Conservation (phyloP, 2,329 filamentous ascomycete species). For the Aspergillus brasiliensis region DNA sequence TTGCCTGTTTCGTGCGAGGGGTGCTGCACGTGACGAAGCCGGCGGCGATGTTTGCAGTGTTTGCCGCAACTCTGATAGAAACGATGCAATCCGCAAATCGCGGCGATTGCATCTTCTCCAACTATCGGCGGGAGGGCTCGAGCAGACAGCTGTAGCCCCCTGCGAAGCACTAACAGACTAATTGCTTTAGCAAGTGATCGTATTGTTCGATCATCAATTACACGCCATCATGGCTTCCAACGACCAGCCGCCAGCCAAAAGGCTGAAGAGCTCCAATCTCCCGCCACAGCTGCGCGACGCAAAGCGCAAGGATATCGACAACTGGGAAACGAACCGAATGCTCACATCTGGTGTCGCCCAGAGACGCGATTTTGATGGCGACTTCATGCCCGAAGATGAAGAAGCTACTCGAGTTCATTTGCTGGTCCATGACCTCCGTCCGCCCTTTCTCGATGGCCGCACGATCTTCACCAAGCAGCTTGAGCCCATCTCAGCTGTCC, state of each 20-base stretch:
- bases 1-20: not conserved
- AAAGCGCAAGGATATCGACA: slow-evolving; percentile 91
- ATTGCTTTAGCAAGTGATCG: not conserved
- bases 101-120: not conserved
- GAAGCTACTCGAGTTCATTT: slow-evolving; percentile 88
- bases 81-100: not conserved
- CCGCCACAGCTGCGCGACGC: slow-evolving; percentile 41
- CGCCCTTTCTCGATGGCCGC: slow-evolving; percentile 90
- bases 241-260: slow-evolving; percentile 42
- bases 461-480: slow-evolving; percentile 97
- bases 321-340: slow-evolving; percentile 99
- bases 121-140: slow-evolving; percentile 6
- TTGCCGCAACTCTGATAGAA: slow-evolving; percentile 2
- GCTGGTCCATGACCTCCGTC: slow-evolving; percentile 88
- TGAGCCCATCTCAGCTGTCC: slow-evolving; percentile 89
- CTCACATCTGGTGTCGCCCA: slow-evolving; percentile 94
- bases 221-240: slow-evolving; percentile 34
- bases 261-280: slow-evolving; percentile 41
- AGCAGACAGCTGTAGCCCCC: slow-evolving; percentile 6
- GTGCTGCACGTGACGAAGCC: not conserved
- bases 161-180: not conserved
- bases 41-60: slow-evolving; percentile 1
- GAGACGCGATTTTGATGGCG: slow-evolving; percentile 74
- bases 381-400: slow-evolving; percentile 82
- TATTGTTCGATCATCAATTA: not conserved